These are phyloP conservation scores for Trichophaea hybrida DNA, from an alignment of 2,329 filamentous ascomycete species.

Conservation along the genomic window DNA sequence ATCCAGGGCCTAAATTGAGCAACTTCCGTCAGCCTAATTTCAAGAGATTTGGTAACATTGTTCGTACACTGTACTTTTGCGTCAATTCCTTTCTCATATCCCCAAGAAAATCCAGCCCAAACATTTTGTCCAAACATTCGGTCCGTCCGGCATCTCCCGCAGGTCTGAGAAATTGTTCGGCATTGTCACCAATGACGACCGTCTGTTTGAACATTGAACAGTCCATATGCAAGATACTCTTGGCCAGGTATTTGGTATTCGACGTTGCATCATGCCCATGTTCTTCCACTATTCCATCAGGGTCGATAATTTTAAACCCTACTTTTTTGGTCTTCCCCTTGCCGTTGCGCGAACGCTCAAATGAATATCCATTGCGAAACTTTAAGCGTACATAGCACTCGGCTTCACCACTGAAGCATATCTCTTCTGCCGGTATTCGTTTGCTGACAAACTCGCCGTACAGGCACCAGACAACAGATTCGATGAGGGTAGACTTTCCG, in stretches of 20 bases:
- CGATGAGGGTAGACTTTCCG: constrained; percentile 3
- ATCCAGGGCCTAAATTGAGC: no score
- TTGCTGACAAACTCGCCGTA: background rate
- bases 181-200: constrained; percentile 3
- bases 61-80: background rate
- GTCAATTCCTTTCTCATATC: background rate
- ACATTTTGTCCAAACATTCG: background rate
- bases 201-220: constrained; percentile 2
- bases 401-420: background rate
- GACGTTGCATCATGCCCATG: constrained; percentile 2
- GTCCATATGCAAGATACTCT: constrained; percentile 3
- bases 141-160: background rate
- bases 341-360: background rate
- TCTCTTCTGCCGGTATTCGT: background rate
- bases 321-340: constrained; percentile 1
- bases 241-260: background rate
- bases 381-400: background rate
- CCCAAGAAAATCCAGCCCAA: constrained; percentile 2
- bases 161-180: background rate
- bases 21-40: no score
- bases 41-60: background rate
- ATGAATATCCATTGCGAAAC: background rate
- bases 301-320: background rate
- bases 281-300: background rate
- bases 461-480: constrained; percentile 1